phyloP scores from a whole-genome alignment of 345 rosid species.

The Hypericum perforatum region DNA sequence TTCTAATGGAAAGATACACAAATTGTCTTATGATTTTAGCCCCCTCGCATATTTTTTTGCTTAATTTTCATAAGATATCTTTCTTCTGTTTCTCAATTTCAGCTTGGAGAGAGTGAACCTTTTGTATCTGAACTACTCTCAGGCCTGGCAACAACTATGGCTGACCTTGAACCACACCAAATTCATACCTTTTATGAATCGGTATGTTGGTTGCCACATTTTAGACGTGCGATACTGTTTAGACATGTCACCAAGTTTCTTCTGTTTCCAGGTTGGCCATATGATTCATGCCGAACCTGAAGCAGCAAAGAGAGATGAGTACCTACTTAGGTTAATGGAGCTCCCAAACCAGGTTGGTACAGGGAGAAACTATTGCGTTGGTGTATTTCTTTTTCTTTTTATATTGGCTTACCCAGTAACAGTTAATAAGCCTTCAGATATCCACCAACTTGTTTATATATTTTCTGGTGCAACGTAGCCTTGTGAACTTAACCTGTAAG shows the following conservation, averaged over 20 bases:
- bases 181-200: conserved; percentile 98
- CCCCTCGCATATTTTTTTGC: no score
- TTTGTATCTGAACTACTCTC: conserved; percentile 96
- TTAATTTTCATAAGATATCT: no score
- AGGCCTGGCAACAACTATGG: conserved; percentile 86
- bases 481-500: no score
- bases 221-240: background rate
- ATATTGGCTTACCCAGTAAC: background rate
- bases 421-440: background rate
- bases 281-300: conserved; percentile 99
- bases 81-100: conserved; percentile 17
- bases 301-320: conserved; percentile 92
- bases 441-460: background rate
- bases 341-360: conserved; percentile 81
- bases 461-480: no score
- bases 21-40: no score
- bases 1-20: no score
- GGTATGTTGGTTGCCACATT: conserved; percentile 28
- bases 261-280: conserved; percentile 60
- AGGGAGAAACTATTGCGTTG: background rate
- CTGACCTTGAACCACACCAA: conserved; percentile 98
- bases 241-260: background rate
- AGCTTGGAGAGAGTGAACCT: conserved; percentile 97
- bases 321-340: conserved; percentile 82
- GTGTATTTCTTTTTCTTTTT: background rate